phyloP scores from a whole-genome alignment of 495 filamentous ascomycete species.

The Hypoxylon lienhwacheense region DNA sequence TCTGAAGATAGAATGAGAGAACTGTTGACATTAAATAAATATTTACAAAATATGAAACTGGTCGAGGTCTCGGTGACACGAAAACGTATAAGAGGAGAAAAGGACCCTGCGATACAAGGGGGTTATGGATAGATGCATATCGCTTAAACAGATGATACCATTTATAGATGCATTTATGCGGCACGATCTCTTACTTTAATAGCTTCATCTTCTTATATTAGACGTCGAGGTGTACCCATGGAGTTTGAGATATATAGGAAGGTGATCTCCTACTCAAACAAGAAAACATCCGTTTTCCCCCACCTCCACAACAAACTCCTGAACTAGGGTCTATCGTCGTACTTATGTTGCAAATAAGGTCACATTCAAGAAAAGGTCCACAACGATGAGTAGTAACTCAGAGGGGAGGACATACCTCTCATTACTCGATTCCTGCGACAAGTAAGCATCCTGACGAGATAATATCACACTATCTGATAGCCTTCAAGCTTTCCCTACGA shows the following conservation, averaged over 20 bases:
- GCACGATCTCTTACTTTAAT: neutral
- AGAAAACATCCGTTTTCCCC: no score
- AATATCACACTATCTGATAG: constrained; percentile 2
- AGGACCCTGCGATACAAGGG: constrained; percentile 24
- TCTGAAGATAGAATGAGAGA: constrained; percentile 2
- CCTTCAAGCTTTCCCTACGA: constrained; percentile 35
- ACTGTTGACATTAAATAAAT: constrained; percentile 23
- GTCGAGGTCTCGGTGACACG: constrained; percentile 16
- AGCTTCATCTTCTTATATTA: no score
- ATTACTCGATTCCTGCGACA: constrained; percentile 19
- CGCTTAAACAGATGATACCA: constrained; percentile 17
- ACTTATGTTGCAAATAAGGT: neutral
- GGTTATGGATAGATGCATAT: constrained; percentile 26
- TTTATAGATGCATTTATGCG: constrained; percentile 13
- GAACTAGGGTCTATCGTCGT: neutral
- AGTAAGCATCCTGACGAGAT: constrained; percentile 12
- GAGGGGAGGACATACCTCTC: constrained; percentile 24
- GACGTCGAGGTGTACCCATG: no score
- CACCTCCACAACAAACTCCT: no score
- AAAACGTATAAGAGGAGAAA: constrained; percentile 25
- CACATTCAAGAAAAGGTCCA: neutral
- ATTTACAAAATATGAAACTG: constrained; percentile 20
- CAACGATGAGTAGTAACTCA: constrained; percentile 9
- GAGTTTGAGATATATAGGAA: no score
- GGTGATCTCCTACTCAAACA: no score